These are phyloP conservation scores for Kwoniella bestiolae DNA, from an alignment of 768 basidiomycete genomes.

Conservation along the genomic window DNA sequence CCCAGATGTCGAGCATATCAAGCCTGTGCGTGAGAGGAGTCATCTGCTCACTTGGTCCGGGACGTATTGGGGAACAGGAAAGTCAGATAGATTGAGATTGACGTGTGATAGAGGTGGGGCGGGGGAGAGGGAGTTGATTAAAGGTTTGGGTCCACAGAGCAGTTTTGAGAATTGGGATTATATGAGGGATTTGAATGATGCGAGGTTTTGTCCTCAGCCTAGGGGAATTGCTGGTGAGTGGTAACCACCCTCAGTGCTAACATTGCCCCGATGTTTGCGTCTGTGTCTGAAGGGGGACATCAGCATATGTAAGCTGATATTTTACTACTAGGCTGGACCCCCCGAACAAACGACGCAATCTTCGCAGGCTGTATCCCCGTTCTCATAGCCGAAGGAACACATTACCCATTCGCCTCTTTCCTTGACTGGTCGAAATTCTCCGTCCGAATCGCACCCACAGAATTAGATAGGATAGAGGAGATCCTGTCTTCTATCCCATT, in stretches of 20 bases:
- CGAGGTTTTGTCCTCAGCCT: constrained; percentile 55
- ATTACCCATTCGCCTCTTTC: constrained; percentile 59
- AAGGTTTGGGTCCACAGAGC: constrained; percentile 46
- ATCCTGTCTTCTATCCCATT: constrained; percentile 55
- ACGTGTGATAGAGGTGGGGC: constrained; percentile 51
- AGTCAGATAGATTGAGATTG: constrained; percentile 46
- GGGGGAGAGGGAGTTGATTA: constrained; percentile 37
- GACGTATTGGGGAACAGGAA: constrained; percentile 58
- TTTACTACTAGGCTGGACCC: constrained; percentile 55
- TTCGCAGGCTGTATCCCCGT: constrained; percentile 61
- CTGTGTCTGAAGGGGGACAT: no score
- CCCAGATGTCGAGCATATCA: constrained; percentile 37
- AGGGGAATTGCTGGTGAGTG: constrained; percentile 53
- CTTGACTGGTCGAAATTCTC: constrained; percentile 60
- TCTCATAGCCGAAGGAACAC: constrained; percentile 58
- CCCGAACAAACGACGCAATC: constrained; percentile 58
- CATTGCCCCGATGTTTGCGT: no score
- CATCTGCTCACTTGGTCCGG: constrained; percentile 54
- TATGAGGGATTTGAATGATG: constrained; percentile 50
- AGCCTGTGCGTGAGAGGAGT: constrained; percentile 43
- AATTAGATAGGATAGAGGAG: constrained; percentile 58
- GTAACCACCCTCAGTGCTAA: no score
- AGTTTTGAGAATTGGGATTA: constrained; percentile 51
- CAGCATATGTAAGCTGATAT: constrained; percentile 6
- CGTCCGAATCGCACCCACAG: constrained; percentile 56